Conservation (phyloP, 257 asterid species). For the Nicotiana undulata region DNA sequence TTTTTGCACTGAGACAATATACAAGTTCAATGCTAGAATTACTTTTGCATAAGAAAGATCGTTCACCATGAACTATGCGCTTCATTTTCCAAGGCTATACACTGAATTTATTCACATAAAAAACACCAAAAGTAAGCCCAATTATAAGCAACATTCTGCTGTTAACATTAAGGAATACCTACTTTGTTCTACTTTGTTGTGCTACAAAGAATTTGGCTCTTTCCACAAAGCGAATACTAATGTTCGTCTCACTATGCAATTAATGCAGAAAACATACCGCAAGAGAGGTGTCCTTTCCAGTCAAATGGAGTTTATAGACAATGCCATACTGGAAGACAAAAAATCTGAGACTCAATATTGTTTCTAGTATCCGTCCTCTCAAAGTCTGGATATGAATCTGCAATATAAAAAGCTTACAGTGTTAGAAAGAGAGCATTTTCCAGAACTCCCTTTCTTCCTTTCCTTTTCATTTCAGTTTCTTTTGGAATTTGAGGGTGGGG, state of each 20-base stretch:
- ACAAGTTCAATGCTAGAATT: not conserved
- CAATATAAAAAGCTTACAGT: not conserved
- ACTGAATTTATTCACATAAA: not conserved
- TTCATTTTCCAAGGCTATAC: not conserved
- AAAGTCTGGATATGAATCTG: constrained; percentile 94
- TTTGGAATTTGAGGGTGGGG: not conserved
- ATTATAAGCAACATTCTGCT: not conserved
- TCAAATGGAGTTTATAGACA: constrained; percentile 83
- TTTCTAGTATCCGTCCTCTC: constrained; percentile 95
- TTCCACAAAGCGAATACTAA: not conserved
- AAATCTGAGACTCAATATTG: constrained; percentile 89
- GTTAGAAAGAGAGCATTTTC: not conserved
- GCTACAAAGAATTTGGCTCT: not conserved
- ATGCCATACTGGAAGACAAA: constrained; percentile 87
- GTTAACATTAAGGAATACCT: not conserved
- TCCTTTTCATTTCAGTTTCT: not conserved
- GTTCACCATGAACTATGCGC: not conserved
- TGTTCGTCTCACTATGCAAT: not conserved
- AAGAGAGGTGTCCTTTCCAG: constrained; percentile 67
- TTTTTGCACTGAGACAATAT: not conserved
- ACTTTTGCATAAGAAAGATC: not conserved
- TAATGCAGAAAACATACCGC: constrained; percentile 51
- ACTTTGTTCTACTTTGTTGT: no score
- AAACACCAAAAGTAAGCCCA: not conserved
- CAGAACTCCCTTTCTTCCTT: not conserved